Evolutionary conservation across 345 rosid species (phyloP).

Genomic region (Arabidopsis arenosa): DNA sequence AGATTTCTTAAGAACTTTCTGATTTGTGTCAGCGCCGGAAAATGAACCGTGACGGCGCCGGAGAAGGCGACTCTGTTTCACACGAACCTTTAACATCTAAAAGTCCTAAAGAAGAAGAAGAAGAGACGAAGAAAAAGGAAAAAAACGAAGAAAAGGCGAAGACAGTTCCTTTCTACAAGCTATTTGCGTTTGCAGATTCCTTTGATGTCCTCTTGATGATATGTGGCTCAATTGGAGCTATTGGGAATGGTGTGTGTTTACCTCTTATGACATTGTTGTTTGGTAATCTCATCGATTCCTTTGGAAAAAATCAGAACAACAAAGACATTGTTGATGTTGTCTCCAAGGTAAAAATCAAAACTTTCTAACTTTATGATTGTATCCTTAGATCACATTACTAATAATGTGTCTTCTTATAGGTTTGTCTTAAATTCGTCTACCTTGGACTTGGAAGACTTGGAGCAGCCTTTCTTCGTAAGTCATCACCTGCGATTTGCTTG

Average conservation of each 20-base stretch:
- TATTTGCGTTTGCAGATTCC: conserved; percentile 72
- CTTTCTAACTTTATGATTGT: neutral
- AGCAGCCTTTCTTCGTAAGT: conserved; percentile 83
- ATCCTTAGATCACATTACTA: neutral
- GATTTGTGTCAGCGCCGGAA: conserved; percentile 25
- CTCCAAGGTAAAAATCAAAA: conserved; percentile 56
- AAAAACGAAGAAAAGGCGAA: conserved; percentile 34
- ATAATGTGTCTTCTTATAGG: conserved; percentile 43
- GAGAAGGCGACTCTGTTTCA: conserved; percentile 36
- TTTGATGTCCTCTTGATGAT: conserved; percentile 62
- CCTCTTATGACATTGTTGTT: conserved; percentile 76
- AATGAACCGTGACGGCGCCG: conserved; percentile 38
- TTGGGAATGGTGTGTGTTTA: conserved; percentile 64
- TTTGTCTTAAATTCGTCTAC: conserved; percentile 72
- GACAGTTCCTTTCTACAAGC: conserved; percentile 68
- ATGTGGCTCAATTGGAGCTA: conserved; percentile 66
- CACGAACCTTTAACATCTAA: conserved; percentile 57
- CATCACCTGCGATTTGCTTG: neutral
- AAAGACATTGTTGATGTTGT: conserved; percentile 51
- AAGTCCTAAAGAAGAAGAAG: conserved; percentile 41
- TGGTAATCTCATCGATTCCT: conserved; percentile 64
- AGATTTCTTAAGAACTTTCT: neutral
- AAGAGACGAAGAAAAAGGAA: conserved; percentile 29
- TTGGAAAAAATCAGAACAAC: conserved; percentile 62
- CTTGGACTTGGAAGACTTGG: conserved; percentile 67